Evolutionary conservation across 2,329 filamentous ascomycete genomes (phyloP).

Genomic region (Coniochaeta sp.): DNA sequence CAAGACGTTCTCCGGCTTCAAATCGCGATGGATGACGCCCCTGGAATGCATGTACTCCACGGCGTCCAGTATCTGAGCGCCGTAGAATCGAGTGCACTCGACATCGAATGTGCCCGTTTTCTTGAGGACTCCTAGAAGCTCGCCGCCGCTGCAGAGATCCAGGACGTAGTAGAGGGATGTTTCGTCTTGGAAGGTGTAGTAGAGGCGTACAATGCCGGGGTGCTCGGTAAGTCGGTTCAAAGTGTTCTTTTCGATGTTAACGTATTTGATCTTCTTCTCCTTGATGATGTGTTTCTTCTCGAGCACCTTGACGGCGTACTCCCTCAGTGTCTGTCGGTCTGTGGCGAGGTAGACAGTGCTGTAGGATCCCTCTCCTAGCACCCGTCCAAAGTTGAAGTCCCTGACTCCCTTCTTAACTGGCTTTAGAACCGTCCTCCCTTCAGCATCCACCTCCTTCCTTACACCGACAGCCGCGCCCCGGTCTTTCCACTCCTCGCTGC

Average conservation of each 20-base stretch:
- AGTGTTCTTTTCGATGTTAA: conserved; percentile 99
- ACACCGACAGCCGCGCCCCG: conserved; percentile 82
- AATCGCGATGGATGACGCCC: conserved; percentile 90
- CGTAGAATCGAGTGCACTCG: conserved; percentile 90
- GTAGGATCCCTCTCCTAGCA: conserved; percentile 94
- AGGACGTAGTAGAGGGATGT: conserved; percentile 93
- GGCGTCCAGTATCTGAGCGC: conserved; percentile 90
- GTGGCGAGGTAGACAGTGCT: conserved; percentile 91
- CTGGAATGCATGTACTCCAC: conserved; percentile 97
- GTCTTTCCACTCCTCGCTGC: conserved; percentile 93
- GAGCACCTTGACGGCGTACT: conserved; percentile 96
- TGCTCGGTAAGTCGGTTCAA: conserved; percentile 94
- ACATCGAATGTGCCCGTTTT: conserved; percentile 91
- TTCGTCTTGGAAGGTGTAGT: conserved; percentile 98
- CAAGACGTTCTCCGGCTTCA: conserved; percentile 96
- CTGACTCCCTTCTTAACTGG: conserved; percentile 95
- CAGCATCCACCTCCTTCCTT: conserved; percentile 76
- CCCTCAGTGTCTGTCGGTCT: conserved; percentile 86
- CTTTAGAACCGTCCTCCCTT: conserved; percentile 72
- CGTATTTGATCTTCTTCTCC: conserved; percentile 99
- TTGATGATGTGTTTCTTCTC: conserved; percentile 99
- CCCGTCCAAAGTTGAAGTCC: conserved; percentile 88
- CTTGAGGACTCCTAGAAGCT: conserved; percentile 87
- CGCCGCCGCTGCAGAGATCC: conserved; percentile 85
- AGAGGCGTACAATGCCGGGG: conserved; percentile 89